Base-by-base conservation (phyloP, 2,329 filamentous ascomycete species). In the Setomelanomma holmii region DNA sequence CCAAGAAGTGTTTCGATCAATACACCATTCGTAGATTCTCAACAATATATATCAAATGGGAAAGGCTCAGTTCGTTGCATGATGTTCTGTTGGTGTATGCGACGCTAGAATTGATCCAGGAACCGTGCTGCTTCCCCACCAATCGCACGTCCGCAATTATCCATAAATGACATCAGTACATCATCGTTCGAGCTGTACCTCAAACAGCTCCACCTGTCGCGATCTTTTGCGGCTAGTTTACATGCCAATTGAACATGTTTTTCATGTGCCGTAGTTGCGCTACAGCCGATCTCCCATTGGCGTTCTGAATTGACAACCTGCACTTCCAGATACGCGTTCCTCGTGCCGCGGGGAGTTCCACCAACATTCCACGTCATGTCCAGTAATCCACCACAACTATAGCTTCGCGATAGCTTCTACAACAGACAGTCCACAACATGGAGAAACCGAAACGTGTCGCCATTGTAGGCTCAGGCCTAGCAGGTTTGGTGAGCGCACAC, bases 391-490 rank as follows among this genome's bases (percentile, higher is more conserved):
- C 27, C 12, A 39, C 11, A 5, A 41, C 17, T 6, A 11, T 5
- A 43, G 45, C 53, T 30, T 10, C 11, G 11, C 24, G n/a, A 27
- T 36, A 57, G 51, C 36, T 49, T 40, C 4, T 23, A n/a, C n/a
- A n/a, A n/a, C n/a, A 38, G 16, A 11, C 3, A 35, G 22, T 21
- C 17, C 20, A 35, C 12, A 53, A 6, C 23, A 60, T 62, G 58
- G 45, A 52, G 39, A 20, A 44, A 30, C 41, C 51, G 30, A 48
- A 44, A 36, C 51, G 50, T 5, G 78, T 81, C 21, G 79, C 78
- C 36, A 67, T 82, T 27, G 68, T 82, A 22, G 80, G 80, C 45
- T 78, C 78, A 1, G 79, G 80, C 14, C 77, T 82, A 72, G 79
- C 80, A 4, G 80, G 80, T 11, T 66, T 82, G 45, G 74, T 76